These are phyloP conservation scores for Domatiomyces globalis DNA, from an alignment of 2,329 filamentous ascomycete genomes.

Conservation along the genomic window DNA sequence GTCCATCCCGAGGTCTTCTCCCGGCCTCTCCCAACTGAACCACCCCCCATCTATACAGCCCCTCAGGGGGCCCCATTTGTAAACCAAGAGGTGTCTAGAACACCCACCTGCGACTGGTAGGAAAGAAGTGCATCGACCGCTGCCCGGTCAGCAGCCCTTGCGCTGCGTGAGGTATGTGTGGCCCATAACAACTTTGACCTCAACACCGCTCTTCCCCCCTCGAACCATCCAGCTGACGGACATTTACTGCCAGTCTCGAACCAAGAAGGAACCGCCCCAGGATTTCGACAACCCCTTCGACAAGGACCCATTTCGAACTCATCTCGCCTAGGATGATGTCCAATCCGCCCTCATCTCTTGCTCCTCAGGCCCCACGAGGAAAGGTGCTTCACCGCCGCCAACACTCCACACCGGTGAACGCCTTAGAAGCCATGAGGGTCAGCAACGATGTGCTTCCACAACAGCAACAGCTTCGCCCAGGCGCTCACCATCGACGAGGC, in stretches of 20 bases:
- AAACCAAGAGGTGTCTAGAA: constrained; percentile 20
- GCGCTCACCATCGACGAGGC: constrained; percentile 56
- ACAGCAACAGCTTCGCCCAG: constrained; percentile 1
- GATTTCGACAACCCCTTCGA: constrained; percentile 35
- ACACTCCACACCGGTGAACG: constrained; percentile 61
- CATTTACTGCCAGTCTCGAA: constrained; percentile 18
- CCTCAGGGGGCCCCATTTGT: constrained; percentile 30
- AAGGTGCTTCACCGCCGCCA: constrained; percentile 71
- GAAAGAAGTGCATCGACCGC: constrained; percentile 22
- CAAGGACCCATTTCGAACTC: constrained; percentile 46
- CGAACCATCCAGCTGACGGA: constrained; percentile 1
- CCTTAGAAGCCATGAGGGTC: constrained; percentile 62
- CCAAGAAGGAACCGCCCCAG: constrained; percentile 35
- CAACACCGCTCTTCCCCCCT: neutral
- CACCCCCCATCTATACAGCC: neutral
- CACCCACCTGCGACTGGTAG: constrained; percentile 16
- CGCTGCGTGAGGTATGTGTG: constrained; percentile 60
- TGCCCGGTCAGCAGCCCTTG: constrained; percentile 69
- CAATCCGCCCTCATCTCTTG: constrained; percentile 57
- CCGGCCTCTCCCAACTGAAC: neutral
- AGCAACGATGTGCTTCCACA: constrained; percentile 36
- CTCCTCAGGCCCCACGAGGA: constrained; percentile 37
- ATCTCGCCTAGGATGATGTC: constrained; percentile 67
- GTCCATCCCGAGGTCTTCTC: neutral
- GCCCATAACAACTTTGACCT: neutral